Base-by-base conservation (phyloP, 1,284 basidiomycete species). In the Retiboletus fuscus region DNA sequence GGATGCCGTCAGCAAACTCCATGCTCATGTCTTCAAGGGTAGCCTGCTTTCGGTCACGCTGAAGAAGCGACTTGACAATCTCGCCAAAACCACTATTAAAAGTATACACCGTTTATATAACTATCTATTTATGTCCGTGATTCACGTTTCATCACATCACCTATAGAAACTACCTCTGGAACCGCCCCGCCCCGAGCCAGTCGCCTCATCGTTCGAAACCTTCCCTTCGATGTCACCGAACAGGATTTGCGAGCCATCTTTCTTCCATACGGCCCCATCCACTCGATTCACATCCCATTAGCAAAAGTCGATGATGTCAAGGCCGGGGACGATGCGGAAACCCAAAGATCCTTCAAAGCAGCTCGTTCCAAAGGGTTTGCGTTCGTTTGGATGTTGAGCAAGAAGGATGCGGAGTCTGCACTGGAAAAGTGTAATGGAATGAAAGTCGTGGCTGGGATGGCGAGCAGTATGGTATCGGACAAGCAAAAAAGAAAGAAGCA, bases 1-100 rank as follows among this genome's bases (percentile, higher is more conserved):
- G 64, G 90, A 92, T 28, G 94, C 94, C 3, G 89, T 95, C 43
- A 85, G 84, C 70, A 96, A 96, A 83, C 90, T 99, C 1, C 96
- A 99, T 80, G 95, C 95, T 1, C 96, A 98, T 81, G 92, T 96
- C 55, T 98, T 94, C 89, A 98, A 98, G 82, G 96, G 96, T 57
- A 87, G 89, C 5, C 85, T 96, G 22, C 89, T 99, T 39, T 96
- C 93, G 11, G 95, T 93, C n/a, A 92, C 94, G 11, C 87, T 98
- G 73, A 98, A 98, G 86, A 96, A 96, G 81, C 91, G 95, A 3
- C 84, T 95, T 8, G 93, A 96, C 64, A 89, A 87, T 63, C 87
- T 94, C 26, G 85, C 87, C 8, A 91, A 91, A 72, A 82, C 87
- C 4, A 75, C 82, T 34, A 77, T 78, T 46, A 86, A 82, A 76